Percentiles rank a stretch among this genome's conserved stretches.
Conservation (phyloP, 768 basidiomycete species). For the Amanita brunnescens region DNA sequence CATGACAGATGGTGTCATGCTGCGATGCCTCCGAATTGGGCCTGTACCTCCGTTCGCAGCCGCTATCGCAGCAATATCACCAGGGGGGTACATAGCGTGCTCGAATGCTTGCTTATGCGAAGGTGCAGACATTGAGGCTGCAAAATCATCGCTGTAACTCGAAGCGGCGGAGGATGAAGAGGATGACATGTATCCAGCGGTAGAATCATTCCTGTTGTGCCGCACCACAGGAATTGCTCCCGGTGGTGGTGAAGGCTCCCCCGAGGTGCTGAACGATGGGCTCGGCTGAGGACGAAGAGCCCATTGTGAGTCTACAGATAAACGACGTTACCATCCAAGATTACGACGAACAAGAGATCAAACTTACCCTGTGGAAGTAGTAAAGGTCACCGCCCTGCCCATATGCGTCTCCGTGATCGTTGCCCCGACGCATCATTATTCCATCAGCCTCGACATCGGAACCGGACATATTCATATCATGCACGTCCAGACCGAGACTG, state of each 20-base stretch:
- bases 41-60: conserved; percentile 32
- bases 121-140: conserved; percentile 54
- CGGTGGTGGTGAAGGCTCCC: conserved; percentile 29
- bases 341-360: conserved; percentile 12
- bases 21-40: conserved; percentile 61
- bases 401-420: not conserved
- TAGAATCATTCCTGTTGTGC: conserved; percentile 19
- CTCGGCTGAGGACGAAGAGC: conserved; percentile 26
- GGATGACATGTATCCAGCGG: conserved; percentile 19
- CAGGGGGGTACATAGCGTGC: conserved; percentile 39
- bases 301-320: conserved; percentile 32
- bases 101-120: conserved; percentile 64
- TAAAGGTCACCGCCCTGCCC: conserved; percentile 8
- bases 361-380: conserved; percentile 7
- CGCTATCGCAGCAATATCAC: conserved; percentile 19
- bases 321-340: conserved; percentile 13
- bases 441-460: conserved; percentile 50
- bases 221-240: conserved; percentile 16
- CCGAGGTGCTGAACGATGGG: conserved; percentile 32
- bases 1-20: conserved; percentile 63
- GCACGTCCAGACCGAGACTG: conserved; percentile 2
- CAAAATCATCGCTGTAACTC: conserved; percentile 29
- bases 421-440: conserved; percentile 24
- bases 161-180: conserved; percentile 23
- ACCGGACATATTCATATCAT: conserved; percentile 30